Evolutionary conservation across 2,329 filamentous ascomycete species (phyloP), one percentile per base, ranked within the genome.

Genomic region (Aspergillus brasiliensis): DNA sequence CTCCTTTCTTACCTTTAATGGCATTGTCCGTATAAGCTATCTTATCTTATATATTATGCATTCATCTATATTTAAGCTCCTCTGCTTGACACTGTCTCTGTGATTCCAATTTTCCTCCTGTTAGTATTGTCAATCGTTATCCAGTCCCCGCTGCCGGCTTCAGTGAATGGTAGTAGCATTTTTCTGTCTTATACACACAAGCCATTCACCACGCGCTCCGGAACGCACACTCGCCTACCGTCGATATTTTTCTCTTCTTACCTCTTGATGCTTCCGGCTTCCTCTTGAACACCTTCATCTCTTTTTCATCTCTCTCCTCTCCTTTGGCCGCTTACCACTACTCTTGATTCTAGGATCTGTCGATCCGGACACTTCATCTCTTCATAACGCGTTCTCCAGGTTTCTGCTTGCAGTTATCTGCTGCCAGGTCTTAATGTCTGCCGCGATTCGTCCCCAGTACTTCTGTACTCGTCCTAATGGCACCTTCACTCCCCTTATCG

Each of bases 391-490:
- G 10, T 23, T n/a, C 17, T 34, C 25, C 49, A 47, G 28, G 38
- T 27, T 5, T 8, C 28, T 25, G n/a, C 15, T 51, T 49, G 42
- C 34, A 11, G 13, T 11, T 53, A 13, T 27, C 34, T 34, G 21
- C 37, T 31, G 27, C 23, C n/a, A 42, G 46, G n/a, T 25, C 54
- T 63, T 23, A 54, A 64, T 73, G 69, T 55, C 69, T 25, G 61
- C 66, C 23, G 58, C 67, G 11, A 63, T 74, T 51, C 73, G 71
- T 51, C 78, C 79, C 38, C 71, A 72, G 58, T 80, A 75, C 62
- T 82, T 80, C 63, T 71, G 78, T 48, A 69, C 74, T 42, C 77
- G 80, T 37, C 72, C 74, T 40, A 74, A 78, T 65, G 76, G 77
- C 28, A 69, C 67, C 7, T 60, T 80, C 46, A 76, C 75, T 17